Percentiles rank a stretch among this genome's conserved stretches.
Evolutionary conservation across 2,329 filamentous ascomycete genomes (phyloP).

Genomic region (Ophiostoma perfectum): DNA sequence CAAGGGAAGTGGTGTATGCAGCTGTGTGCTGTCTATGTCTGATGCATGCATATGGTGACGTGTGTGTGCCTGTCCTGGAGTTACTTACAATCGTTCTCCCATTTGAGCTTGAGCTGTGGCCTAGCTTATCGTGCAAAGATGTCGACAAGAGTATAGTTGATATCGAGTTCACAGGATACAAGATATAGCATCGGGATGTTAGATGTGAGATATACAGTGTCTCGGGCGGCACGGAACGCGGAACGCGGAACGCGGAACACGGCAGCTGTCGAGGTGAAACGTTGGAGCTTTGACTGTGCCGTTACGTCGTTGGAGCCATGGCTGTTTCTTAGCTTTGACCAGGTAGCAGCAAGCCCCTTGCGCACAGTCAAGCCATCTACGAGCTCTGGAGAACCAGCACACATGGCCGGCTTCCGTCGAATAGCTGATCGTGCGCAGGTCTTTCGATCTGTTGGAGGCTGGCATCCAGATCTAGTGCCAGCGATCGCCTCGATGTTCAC

Average conservation of each 20-base stretch:
- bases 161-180: not conserved
- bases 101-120: not conserved
- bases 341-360: not conserved
- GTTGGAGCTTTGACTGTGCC: not conserved
- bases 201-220: not conserved
- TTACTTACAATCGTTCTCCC: constrained; percentile 2
- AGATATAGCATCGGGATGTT: not conserved
- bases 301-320: not conserved
- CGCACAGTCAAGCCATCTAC: not conserved
- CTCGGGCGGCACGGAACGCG: constrained; percentile 4
- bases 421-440: not conserved
- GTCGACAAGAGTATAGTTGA: not conserved
- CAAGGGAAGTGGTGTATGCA: not conserved
- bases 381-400: not conserved
- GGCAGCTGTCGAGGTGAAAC: not conserved
- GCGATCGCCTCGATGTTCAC: not conserved
- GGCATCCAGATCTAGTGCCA: not conserved
- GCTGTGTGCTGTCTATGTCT: not conserved
- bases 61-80: not conserved
- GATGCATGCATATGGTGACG: not conserved
- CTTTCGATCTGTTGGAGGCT: not conserved
- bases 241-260: constrained; percentile 4
- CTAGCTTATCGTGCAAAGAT: not conserved
- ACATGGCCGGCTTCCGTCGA: not conserved
- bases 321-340: not conserved